Base-by-base conservation (phyloP, 202 grass and related monocot genomes). In the Zizania palustris region DNA sequence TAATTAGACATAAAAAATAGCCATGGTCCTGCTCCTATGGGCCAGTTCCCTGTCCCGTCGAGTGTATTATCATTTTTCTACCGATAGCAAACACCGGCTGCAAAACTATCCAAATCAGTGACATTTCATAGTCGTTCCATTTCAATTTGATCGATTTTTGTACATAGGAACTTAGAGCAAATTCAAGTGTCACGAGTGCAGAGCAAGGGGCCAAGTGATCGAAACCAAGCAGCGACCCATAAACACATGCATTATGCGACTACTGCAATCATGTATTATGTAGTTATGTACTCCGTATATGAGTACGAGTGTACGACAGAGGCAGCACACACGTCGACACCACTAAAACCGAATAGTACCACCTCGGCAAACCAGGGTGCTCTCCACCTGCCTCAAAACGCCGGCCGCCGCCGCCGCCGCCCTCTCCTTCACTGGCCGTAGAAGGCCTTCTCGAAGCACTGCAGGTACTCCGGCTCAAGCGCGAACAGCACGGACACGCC, bases 381-480 rank as follows among this genome's bases (percentile, higher is more conserved):
- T 54, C 20, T 43, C 15, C 11, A 49, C 21, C 19, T 45, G 21
- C 34, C 34, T 57, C 21, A 4, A 35, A 16, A 37, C 3, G 3
- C 44, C 14, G 28, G 34, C 10, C 5, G 4, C 5, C 7, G 22
- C 22, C 55, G 43, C 19, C 11, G 3, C 46, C 33, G 9, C 4
- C 19, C 42, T 4, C 11, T 1, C 18, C 13, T 6, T 72, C 66
- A 67, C 79, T 88, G 46, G 15, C 80, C 86, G 21, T 89, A 92
- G 86, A 92, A 92, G 2, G 84, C 79, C 67, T 83, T 85, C 76
- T 92, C 87, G 53, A 89, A 92, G 71, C 59, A 33, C 11, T 85
- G 70, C 39, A 86, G 44, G 75, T 88, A 83, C 85, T 91, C 85
- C 0, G 86, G 57, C 80, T 94, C 86, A 9, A 88, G 76, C 28